Conservation (phyloP, 2,329 filamentous ascomycete genomes). For the Ophiocordyceps robertsii region DNA sequence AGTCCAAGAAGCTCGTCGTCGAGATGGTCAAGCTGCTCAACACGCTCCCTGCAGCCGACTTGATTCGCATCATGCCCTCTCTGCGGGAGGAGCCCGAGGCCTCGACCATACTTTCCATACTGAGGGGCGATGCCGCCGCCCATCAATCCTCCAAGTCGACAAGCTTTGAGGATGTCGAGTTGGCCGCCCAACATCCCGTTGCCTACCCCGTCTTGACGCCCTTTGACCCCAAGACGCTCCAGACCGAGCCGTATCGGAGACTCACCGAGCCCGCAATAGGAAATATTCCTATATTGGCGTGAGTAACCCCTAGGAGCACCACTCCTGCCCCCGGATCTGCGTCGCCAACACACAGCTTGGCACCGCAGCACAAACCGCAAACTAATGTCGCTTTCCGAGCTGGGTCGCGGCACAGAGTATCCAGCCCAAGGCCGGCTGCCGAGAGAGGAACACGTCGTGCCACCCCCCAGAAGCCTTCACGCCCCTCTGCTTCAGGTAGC, state of each 20-base stretch:
- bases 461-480: background rate
- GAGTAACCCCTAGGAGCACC: no score
- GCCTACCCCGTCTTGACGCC: background rate
- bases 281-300: background rate
- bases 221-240: background rate
- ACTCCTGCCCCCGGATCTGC: no score
- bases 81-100: background rate
- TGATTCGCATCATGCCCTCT: background rate
- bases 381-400: no score
- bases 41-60: background rate
- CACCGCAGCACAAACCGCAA: no score
- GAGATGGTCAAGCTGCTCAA: slow-evolving; percentile 5
- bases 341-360: no score
- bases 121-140: background rate
- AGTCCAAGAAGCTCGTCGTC: slow-evolving; percentile 2
- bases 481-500: background rate
- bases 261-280: background rate
- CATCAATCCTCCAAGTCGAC: background rate
- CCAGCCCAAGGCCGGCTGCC: background rate
- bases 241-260: background rate
- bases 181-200: background rate
- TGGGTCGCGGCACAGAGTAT: background rate
- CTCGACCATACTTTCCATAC: background rate
- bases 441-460: background rate
- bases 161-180: background rate